These are phyloP conservation scores for Bacidia rubella DNA, from an alignment of 495 filamentous ascomycete species.

Conservation along the genomic window DNA sequence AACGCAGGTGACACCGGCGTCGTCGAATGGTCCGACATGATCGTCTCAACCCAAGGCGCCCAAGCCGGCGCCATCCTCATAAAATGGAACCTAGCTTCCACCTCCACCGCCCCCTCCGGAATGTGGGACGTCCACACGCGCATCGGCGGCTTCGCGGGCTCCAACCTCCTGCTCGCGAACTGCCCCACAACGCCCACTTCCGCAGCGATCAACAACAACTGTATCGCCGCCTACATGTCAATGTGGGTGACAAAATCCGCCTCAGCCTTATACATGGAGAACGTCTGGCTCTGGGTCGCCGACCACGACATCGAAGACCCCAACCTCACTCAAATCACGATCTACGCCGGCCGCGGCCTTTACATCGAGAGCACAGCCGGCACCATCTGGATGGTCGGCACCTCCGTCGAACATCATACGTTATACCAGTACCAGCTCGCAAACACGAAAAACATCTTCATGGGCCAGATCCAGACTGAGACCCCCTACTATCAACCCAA, in stretches of 20 bases:
- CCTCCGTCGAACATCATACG: conserved; percentile 60
- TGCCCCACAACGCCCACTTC: conserved; percentile 30
- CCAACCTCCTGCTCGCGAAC: conserved; percentile 33
- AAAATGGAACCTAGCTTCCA: conserved; percentile 52
- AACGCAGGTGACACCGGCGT: conserved; percentile 35
- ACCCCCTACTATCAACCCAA: conserved; percentile 60
- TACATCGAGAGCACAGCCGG: conserved; percentile 39
- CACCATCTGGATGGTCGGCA: conserved; percentile 54
- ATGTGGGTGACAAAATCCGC: conserved; percentile 50
- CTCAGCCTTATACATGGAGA: conserved; percentile 47
- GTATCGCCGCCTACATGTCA: conserved; percentile 53
- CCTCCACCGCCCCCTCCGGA: conserved; percentile 29
- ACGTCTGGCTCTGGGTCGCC: conserved; percentile 56
- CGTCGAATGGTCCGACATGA: conserved; percentile 47
- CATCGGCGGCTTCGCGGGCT: conserved; percentile 43
- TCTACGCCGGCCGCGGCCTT: conserved; percentile 58
- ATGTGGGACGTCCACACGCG: conserved; percentile 48
- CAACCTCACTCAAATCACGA: conserved; percentile 43
- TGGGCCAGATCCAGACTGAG: conserved; percentile 72
- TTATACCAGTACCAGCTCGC: conserved; percentile 74
- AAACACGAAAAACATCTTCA: conserved; percentile 54
- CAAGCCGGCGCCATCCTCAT: conserved; percentile 59
- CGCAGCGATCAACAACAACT: conserved; percentile 33
- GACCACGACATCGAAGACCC: conserved; percentile 61
- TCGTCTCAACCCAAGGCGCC: conserved; percentile 40